Base-by-base conservation (phyloP, 768 basidiomycete genomes). In the Termitomyces bulborhizus region DNA sequence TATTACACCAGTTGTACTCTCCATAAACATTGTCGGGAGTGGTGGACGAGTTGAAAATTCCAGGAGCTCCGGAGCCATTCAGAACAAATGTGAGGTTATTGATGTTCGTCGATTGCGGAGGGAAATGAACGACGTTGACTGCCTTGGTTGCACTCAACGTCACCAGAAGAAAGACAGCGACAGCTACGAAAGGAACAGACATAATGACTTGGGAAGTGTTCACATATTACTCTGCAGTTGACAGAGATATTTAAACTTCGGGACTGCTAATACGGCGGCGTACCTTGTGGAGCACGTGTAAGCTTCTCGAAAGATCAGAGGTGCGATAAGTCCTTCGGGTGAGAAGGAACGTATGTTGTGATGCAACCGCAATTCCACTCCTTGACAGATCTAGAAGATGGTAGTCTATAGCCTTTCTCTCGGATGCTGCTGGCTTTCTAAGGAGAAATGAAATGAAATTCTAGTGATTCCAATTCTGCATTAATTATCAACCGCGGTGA, bases 1-100 rank as follows among this genome's bases (percentile, higher is more conserved):
- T 80, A 57, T 79, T 80, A 49, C 79, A 80, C 78, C 77, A 79
- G 56, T 79, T 79, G 54, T 78, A 80, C 18, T 63, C 65, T 0
- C 77, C 78, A 68, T 80, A 80, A 8, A 58, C 57, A 3, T 66
- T 52, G 37, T 73, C 61, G 1, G 77, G 73, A 7, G 72, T 73
- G 6, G 53, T 60, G 0, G 77, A 79, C 0, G 73, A 76, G 55
- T 66, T 70, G 62, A 70, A 78, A 3, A 79, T 77, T 4, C 78
- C 78, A 21, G 76, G 75, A n/a, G 75, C 68, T 9, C 74, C 77
- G 9, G 69, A 66, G 7, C 76, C 76, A 57, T 67, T 67, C 24
- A 79, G 52, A 2, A 61, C 75, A 57, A 72, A 75, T 0, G 76
- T 74, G 5, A 77, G 57, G 54, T 78, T 77, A 62, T 78, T 78